phyloP scores from a whole-genome alignment of 495 filamentous ascomycete genomes.

The Tuber calosporum region DNA sequence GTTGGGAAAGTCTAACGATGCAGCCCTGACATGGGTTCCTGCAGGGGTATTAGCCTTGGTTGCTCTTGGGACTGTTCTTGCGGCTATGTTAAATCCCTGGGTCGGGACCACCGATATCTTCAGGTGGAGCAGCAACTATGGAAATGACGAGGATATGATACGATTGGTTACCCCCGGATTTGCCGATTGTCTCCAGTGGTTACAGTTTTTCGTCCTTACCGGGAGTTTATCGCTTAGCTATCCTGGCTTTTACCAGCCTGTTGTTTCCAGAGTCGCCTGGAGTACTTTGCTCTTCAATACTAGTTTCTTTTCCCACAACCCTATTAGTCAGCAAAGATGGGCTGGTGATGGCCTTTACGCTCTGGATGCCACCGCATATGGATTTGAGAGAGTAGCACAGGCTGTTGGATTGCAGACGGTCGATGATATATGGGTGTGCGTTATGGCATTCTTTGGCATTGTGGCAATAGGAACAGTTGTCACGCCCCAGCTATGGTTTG shows the following conservation, averaged over 20 bases:
- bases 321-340: constrained; percentile 50
- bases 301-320: constrained; percentile 68
- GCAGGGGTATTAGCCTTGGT: constrained; percentile 70
- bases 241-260: constrained; percentile 89
- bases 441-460: constrained; percentile 75
- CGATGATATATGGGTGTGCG: constrained; percentile 85
- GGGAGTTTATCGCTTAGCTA: constrained; percentile 80
- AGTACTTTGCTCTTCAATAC: constrained; percentile 86
- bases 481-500: constrained; percentile 71
- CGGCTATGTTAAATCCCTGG: constrained; percentile 88
- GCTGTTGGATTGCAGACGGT: constrained; percentile 70
- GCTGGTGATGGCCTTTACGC: constrained; percentile 71
- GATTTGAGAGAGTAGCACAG: constrained; percentile 69
- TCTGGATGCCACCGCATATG: constrained; percentile 58
- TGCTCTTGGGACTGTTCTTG: constrained; percentile 69
- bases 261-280: constrained; percentile 79
- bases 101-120: constrained; percentile 74
- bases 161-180: constrained; percentile 93
- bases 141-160: constrained; percentile 83
- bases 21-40: constrained; percentile 69
- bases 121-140: constrained; percentile 92
- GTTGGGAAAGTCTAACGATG: constrained; percentile 56
- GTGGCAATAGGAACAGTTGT: constrained; percentile 62
- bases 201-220: constrained; percentile 85
- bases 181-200: constrained; percentile 92